Conservation (phyloP, 139 green algal species). For the Raphidocelis subcapitata region DNA sequence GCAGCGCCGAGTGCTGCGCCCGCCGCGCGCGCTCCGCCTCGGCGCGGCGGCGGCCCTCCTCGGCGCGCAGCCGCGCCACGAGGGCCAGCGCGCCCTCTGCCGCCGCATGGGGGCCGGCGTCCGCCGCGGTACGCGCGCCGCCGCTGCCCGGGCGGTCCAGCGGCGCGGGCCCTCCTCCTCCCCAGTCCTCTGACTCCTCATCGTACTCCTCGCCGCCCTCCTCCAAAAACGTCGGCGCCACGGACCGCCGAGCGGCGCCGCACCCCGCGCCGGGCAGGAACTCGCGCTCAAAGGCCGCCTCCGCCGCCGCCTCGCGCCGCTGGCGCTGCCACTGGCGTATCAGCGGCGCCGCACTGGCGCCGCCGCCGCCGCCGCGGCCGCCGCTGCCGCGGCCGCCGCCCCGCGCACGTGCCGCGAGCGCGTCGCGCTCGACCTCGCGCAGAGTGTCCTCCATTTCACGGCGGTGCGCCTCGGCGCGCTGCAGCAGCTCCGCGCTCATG, state of each 20-base stretch:
- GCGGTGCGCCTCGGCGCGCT: conserved; percentile 14
- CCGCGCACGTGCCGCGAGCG: background rate
- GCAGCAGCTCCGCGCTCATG: conserved; percentile 9
- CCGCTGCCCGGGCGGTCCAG: background rate
- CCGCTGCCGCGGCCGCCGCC: conserved; percentile 15
- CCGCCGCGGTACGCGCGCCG: background rate
- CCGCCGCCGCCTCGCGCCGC: conserved; percentile 6
- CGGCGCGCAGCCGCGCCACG: conserved; percentile 8
- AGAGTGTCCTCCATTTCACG: conserved; percentile 20
- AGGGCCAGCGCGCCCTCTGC: conserved; percentile 20
- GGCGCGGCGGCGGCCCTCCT: background rate
- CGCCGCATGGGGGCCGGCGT: background rate
- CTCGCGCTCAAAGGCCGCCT: conserved; percentile 17
- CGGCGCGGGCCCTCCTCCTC: background rate
- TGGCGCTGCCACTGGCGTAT: conserved; percentile 24
- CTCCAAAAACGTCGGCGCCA: conserved; percentile 11
- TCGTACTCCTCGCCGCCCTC: background rate
- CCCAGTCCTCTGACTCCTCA: background rate
- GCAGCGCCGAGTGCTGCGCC: too few species aligned
- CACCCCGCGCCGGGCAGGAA: conserved; percentile 20
- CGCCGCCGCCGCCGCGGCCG: conserved; percentile 2
- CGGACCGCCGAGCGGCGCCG: background rate
- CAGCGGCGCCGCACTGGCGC: conserved; percentile 13
- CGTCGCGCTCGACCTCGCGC: conserved; percentile 16
- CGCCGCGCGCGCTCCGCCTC: too few species aligned